Evolutionary conservation across 1,284 basidiomycete species (phyloP), one percentile per base, ranked within the genome.

Genomic region (Sparassis latifolia): DNA sequence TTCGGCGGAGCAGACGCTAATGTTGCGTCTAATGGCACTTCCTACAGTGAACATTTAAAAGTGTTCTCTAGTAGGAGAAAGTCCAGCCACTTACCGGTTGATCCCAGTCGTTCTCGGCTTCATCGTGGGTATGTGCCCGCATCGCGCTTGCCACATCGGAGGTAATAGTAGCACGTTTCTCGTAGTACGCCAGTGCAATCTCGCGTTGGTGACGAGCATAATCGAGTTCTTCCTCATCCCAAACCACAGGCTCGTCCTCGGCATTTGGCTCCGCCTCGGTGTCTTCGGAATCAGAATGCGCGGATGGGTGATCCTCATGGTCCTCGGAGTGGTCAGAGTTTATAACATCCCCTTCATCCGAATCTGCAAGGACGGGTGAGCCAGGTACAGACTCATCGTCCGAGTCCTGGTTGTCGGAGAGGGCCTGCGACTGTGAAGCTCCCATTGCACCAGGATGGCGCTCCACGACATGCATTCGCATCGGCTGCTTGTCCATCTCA

Each of bases 401-500:
- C 0, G 77, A 78, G 54, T 79, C 78, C 33, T 46, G 57, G 4
- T 54, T 51, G 5, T 52, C 52, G 3, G 47, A 39, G 5, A 52
- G 48, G 29, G 52, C 49, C 32, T 58, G 56, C 33, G 58, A 53
- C 39, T 56, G 58, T 40, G 51, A 60, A 45, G 52, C 62, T 41
- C 52, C 53, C 45, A 61, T 57, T 4, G 55, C 59, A 3, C 69
- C 64, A 47, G 75, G 74, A 32, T 67, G 61, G 10, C 86, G 76
- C 62, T 89, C 86, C 7, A 89, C 78, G 7, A 89, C 83, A 32
- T 75, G 69, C 68, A 75, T 73, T 58, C 82, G 84, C 80, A 89
- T 81, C 2, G 84, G 77, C 39, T 69, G 74, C 61, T 58, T 63
- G 42, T 74, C 68, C 44, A 65, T 62, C 42, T 67, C 65, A 4